These are phyloP conservation scores for Cytospora schulzeri DNA, from an alignment of 2,329 filamentous ascomycete genomes.

Conservation along the genomic window DNA sequence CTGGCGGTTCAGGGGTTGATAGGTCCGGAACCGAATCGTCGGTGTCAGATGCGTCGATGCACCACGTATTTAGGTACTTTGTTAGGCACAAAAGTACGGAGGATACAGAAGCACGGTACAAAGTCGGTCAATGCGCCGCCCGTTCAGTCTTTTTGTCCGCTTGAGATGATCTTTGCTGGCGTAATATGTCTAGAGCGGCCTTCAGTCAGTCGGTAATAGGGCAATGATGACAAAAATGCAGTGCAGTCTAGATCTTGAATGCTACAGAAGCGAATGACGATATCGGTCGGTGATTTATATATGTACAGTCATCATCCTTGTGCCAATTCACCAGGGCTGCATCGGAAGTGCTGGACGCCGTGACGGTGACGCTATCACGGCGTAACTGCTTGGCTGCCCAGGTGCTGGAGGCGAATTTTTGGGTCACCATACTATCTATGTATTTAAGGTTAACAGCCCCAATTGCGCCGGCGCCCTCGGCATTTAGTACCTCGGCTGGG, in stretches of 20 bases:
- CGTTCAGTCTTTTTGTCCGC: not conserved
- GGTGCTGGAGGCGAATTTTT: not conserved
- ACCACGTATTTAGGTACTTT: not conserved
- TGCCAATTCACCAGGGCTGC: not conserved
- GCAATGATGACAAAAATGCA: not conserved
- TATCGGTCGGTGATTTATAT: not conserved
- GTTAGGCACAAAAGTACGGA: not conserved
- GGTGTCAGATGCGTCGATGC: constrained; percentile 21
- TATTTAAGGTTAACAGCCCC: not conserved
- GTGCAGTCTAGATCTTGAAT: not conserved
- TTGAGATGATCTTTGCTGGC: not conserved
- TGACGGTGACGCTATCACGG: not conserved
- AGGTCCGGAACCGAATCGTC: constrained; percentile 17
- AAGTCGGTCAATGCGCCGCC: not conserved
- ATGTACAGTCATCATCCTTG: not conserved
- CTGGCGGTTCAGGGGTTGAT: constrained; percentile 20
- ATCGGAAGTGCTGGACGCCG: not conserved
- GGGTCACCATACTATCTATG: not conserved
- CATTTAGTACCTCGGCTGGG: not conserved
- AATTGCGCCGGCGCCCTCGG: not conserved
- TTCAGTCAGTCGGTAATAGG: not conserved
- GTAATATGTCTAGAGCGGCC: not conserved
- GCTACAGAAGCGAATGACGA: not conserved
- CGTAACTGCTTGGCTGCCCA: not conserved
- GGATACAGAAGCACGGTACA: not conserved